Evolutionary conservation across 208 protist genomes (phyloP).

Genomic region (Kentomonas sorsogonicus): DNA sequence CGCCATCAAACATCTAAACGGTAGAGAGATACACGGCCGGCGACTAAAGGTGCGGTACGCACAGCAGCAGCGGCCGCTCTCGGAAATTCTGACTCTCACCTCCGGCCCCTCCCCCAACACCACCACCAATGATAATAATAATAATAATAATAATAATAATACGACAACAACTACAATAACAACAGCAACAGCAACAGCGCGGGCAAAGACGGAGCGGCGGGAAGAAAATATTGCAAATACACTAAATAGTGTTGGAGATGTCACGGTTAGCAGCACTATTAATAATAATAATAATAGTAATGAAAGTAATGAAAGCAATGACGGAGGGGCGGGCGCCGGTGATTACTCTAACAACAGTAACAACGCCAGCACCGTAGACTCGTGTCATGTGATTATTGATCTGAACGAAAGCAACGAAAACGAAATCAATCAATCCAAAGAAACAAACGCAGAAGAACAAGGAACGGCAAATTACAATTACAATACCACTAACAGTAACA

Average conservation of each 20-base stretch:
- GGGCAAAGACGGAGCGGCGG: too few species aligned
- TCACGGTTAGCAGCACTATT: neutral
- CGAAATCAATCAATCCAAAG: neutral
- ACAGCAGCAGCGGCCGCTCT: conserved; percentile 31
- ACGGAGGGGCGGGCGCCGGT: too few species aligned
- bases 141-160: conserved; percentile 13
- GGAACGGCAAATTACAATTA: neutral
- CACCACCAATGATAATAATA: too few species aligned
- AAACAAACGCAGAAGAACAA: neutral
- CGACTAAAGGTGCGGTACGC: conserved; percentile 64
- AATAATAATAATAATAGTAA: too few species aligned
- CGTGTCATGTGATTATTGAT: too few species aligned
- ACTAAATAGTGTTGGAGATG: neutral
- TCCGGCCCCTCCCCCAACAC: neutral
- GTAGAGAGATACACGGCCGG: conserved; percentile 34
- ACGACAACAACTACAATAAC: conserved; percentile 9
- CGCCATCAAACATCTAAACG: conserved; percentile 54
- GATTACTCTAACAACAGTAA: too few species aligned
- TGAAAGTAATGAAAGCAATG: too few species aligned
- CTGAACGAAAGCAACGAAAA: too few species aligned
- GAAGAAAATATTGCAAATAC: neutral
- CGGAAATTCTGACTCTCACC: neutral
- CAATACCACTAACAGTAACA: neutral
- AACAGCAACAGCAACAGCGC: conserved; percentile 3
- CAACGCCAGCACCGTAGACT: too few species aligned